Conservation (phyloP, 345 rosid species). For the Eucalyptus pumila region DNA sequence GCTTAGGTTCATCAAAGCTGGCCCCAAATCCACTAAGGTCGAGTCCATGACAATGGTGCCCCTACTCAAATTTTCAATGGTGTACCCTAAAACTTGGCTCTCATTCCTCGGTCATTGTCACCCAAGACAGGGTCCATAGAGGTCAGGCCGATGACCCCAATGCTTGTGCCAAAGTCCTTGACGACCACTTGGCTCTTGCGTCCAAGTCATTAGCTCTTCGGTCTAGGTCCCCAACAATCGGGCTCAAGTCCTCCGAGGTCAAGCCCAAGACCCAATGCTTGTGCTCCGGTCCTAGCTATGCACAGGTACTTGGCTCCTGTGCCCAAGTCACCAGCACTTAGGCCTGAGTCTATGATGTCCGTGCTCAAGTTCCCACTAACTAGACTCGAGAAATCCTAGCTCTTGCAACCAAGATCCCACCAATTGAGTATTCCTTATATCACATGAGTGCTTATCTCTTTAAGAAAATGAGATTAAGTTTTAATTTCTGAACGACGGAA, state of each 20-base stretch:
- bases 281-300: background rate
- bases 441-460: background rate
- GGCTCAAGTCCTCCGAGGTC: background rate
- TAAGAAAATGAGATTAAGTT: background rate
- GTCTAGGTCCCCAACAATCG: background rate
- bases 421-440: background rate
- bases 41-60: background rate
- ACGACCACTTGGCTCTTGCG: background rate
- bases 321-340: background rate
- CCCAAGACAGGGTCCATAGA: background rate
- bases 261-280: background rate
- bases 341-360: background rate
- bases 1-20: background rate
- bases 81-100: background rate
- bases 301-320: too few relatives aligned
- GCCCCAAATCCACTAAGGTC: background rate
- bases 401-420: background rate
- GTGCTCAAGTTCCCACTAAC: rapidly evolving
- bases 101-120: background rate
- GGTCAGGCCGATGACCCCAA: background rate
- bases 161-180: background rate
- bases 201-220: background rate
- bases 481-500: background rate
- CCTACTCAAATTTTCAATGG: background rate
- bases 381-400: background rate